Evolutionary conservation across 2,329 filamentous ascomycete genomes (phyloP).

Genomic region (Pyrenochaeta sp.): DNA sequence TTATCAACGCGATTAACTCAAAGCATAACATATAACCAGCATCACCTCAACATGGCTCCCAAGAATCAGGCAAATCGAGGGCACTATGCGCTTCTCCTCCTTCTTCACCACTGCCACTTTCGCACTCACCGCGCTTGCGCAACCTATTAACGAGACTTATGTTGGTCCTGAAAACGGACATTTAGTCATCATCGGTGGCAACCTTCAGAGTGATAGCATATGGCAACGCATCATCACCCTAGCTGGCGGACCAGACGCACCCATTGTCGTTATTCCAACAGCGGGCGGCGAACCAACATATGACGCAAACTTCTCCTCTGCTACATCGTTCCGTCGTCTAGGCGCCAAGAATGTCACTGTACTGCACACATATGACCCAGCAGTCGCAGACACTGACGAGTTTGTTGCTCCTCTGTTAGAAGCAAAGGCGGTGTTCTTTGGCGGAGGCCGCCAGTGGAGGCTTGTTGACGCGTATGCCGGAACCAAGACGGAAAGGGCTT

Average conservation of each 20-base stretch:
- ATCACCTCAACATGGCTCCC: not conserved
- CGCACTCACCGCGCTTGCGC: constrained; percentile 10
- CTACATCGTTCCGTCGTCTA: constrained; percentile 21
- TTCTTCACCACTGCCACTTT: constrained; percentile 10
- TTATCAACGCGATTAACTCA: constrained; percentile 4
- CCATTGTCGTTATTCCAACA: constrained; percentile 33
- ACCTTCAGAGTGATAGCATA: constrained; percentile 30
- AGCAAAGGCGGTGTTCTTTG: constrained; percentile 33
- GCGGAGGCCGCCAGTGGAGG: constrained; percentile 33
- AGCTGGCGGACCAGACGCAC: constrained; percentile 28
- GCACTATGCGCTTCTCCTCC: constrained; percentile 15
- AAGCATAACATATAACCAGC: not conserved
- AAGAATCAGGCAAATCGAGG: accelerated
- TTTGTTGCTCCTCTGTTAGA: constrained; percentile 27
- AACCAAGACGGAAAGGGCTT: constrained; percentile 29
- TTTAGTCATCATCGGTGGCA: constrained; percentile 34
- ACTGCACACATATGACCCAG: constrained; percentile 33
- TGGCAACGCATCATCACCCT: constrained; percentile 35
- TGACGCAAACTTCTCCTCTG: constrained; percentile 24
- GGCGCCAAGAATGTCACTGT: constrained; percentile 34
- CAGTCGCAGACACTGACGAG: constrained; percentile 28
- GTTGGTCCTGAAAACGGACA: constrained; percentile 32
- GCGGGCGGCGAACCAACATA: constrained; percentile 32
- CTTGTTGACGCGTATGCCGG: constrained; percentile 34
- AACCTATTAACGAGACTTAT: constrained; percentile 22